Percentiles rank a stretch among this genome's conserved stretches.
These are phyloP conservation scores for Candida loeiensis DNA, from an alignment of 805 yeast genomes.

Conservation along the genomic window DNA sequence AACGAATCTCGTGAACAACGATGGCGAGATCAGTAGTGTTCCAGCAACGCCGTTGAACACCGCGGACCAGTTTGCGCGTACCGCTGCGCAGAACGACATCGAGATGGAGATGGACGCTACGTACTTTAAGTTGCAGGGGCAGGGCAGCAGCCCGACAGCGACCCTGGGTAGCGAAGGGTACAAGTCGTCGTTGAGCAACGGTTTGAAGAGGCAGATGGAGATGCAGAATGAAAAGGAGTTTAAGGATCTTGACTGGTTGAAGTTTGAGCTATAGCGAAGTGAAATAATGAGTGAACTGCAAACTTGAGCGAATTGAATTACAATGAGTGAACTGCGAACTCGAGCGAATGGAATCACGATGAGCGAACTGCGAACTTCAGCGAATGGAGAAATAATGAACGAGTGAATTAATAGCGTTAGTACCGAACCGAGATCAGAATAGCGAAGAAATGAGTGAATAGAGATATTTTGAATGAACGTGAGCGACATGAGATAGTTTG, in stretches of 20 bases:
- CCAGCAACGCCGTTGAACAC: slow-evolving; percentile 15
- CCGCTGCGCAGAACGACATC: slow-evolving; percentile 6
- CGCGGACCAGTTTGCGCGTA: slow-evolving; percentile 11
- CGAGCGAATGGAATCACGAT: too few relatives aligned
- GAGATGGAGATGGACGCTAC: slow-evolving; percentile 9
- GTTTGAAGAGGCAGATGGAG: slow-evolving; percentile 9
- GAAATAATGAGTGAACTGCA: too few relatives aligned
- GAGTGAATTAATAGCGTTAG: too few relatives aligned
- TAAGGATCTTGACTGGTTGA: slow-evolving; percentile 31
- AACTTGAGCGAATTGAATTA: background rate
- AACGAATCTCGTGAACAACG: background rate
- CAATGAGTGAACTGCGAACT: too few relatives aligned
- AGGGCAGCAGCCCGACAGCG: slow-evolving; percentile 11
- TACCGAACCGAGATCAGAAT: too few relatives aligned
- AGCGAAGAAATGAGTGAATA: too few relatives aligned
- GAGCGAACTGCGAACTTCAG: too few relatives aligned
- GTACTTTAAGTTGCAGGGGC: slow-evolving; percentile 12
- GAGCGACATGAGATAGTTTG: too few relatives aligned
- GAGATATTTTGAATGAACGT: too few relatives aligned
- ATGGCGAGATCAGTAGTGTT: slow-evolving; percentile 8
- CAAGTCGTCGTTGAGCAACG: slow-evolving; percentile 9
- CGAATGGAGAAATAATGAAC: too few relatives aligned
- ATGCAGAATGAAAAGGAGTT: slow-evolving; percentile 12
- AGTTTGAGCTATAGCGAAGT: slow-evolving; percentile 22
- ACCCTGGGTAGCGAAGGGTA: slow-evolving; percentile 5